Evolutionary conservation across 2,329 filamentous ascomycete genomes (phyloP).

Genomic region (Emmonsia crescens): DNA sequence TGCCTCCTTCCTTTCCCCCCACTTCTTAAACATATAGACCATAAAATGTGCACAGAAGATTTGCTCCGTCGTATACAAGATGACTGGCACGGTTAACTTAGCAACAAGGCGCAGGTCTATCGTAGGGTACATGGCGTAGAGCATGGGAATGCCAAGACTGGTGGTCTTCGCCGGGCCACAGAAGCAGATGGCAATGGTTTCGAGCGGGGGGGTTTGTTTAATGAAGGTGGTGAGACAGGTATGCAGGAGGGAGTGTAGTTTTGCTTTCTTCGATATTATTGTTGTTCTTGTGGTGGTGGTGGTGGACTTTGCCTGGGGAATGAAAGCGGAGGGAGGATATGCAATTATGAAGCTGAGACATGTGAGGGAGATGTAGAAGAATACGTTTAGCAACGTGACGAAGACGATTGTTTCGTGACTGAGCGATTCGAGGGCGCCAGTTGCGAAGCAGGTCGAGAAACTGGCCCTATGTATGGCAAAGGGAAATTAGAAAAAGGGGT

Average conservation of each 20-base stretch:
- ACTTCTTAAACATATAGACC: slow-evolving; percentile 26
- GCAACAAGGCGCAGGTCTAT: slow-evolving; percentile 26
- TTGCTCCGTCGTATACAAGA: slow-evolving; percentile 32
- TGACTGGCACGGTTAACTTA: slow-evolving; percentile 28
- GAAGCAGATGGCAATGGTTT: slow-evolving; percentile 61
- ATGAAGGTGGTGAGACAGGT: slow-evolving; percentile 15
- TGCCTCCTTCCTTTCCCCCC: slow-evolving; percentile 15
- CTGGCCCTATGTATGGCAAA: slow-evolving; percentile 32
- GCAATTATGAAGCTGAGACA: slow-evolving; percentile 44
- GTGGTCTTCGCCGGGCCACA: slow-evolving; percentile 64
- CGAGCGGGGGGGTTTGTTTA: slow-evolving; percentile 40
- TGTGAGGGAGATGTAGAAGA: slow-evolving; percentile 53
- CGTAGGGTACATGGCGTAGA: slow-evolving; percentile 50
- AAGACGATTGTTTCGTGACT: slow-evolving; percentile 54
- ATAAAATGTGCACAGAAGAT: slow-evolving; percentile 31
- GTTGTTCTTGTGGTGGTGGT: not conserved
- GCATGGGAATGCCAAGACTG: slow-evolving; percentile 56
- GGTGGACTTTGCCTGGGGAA: slow-evolving; percentile 6
- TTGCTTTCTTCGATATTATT: not conserved
- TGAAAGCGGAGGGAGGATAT: slow-evolving; percentile 22
- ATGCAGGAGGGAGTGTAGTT: slow-evolving; percentile 5
- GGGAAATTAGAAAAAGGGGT: slow-evolving; percentile 30
- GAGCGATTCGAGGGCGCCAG: slow-evolving; percentile 48
- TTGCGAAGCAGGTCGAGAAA: slow-evolving; percentile 45
- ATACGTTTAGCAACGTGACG: slow-evolving; percentile 57